Evolutionary conservation across 352 stramenopile genomes (phyloP), one percentile per base, ranked within the genome.

Genomic region (Peronospora belbahrii): DNA sequence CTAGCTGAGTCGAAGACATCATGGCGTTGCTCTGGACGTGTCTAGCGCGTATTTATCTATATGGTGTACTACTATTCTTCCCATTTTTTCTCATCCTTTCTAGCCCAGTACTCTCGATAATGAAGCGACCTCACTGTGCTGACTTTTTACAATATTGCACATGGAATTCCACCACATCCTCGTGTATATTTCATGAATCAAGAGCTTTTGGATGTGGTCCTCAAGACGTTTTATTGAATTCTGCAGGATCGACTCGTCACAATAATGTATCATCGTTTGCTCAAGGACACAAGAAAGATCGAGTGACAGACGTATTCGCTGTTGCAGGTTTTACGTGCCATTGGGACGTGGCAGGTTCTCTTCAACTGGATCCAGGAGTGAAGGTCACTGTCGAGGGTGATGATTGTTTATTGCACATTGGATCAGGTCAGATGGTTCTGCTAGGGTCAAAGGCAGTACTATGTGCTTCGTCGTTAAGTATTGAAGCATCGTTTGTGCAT

Each of bases 401-500:
- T 27, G 65, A 85, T 46, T 88, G 76, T 28, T 31, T 70, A 20
- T 36, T 88, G 23, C 59, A 76, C 43, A 44, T 88, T 31, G 66
- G 57, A 9, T 62, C 70, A 1, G 67, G 70, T 8, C 71, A 84
- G 27, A 77, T 79, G 67, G 58, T 85, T 46, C 49, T 77, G 6
- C 31, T 88, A 0, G 48, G 57, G 4, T 15, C 47, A 6, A 48
- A 65, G 6, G 57, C 76, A 2, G 31, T 35, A 22, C 55, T 88
- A 7, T 51, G 31, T 15, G 76, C 69, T 2, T 66, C 57, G 8
- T 71, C 70, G 2, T 31, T 88, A 0, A 75, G 65, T 31, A 48
- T 88, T 6, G 68, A 79, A 41, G 73, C 76, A 5, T 67, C 73
- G 24, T 85, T 79, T 30, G 76, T 88, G 36, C 76, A 76, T 4